Conservation (phyloP, 2,329 filamentous ascomycete species). For the Paraphaeosphaeria minitans region DNA sequence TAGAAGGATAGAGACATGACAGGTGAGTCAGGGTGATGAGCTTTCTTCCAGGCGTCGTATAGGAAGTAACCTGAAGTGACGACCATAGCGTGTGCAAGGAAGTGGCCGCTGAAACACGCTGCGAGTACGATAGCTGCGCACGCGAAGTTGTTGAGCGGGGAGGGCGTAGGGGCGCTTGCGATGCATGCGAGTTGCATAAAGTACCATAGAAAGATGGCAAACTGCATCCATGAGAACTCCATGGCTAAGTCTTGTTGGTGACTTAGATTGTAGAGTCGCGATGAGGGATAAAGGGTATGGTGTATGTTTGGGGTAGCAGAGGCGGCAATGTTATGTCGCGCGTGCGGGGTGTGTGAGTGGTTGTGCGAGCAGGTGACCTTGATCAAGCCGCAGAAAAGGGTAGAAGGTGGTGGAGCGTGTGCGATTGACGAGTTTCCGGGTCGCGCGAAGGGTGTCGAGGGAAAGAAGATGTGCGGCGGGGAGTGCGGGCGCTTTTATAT, state of each 20-base stretch:
- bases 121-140: neutral
- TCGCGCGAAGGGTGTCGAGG: neutral
- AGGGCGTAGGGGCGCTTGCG: neutral
- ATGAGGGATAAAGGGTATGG: neutral
- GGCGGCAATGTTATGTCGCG: neutral
- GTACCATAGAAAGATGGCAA: neutral
- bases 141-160: neutral
- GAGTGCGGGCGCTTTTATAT: neutral
- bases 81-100: neutral
- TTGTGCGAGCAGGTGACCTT: neutral
- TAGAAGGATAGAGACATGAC: too few species aligned
- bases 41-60: neutral
- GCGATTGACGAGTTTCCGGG: neutral
- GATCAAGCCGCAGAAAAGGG: neutral
- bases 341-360: neutral
- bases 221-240: neutral
- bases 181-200: neutral
- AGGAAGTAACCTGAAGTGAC: neutral
- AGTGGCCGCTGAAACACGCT: neutral
- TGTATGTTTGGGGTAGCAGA: neutral
- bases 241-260: neutral
- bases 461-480: neutral
- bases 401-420: neutral
- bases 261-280: neutral
- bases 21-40: neutral